Percentiles rank a stretch among this genome's conserved stretches.
Conservation (phyloP, 1,284 basidiomycete genomes). For the Ganoderma sinense region DNA sequence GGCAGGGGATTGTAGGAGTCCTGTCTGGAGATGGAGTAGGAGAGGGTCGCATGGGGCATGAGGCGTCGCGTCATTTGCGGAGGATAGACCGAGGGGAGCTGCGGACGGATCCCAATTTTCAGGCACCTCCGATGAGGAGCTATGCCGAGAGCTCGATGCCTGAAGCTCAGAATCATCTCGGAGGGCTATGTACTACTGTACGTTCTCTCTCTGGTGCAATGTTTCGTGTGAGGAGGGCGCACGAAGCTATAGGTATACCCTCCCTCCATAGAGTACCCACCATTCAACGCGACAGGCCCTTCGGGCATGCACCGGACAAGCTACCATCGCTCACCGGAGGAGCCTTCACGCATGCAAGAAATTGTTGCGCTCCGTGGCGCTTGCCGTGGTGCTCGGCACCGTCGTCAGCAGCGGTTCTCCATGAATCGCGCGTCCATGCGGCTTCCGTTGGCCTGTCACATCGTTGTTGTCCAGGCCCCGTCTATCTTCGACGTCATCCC, state of each 20-base stretch:
- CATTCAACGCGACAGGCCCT: slow-evolving; percentile 5
- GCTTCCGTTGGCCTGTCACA: neutral
- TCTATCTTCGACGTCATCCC: neutral
- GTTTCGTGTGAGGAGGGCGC: slow-evolving; percentile 28
- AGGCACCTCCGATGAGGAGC: neutral
- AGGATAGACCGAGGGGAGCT: slow-evolving; percentile 9
- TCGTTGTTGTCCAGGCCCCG: neutral
- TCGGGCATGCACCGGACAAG: neutral
- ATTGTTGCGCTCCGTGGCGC: neutral
- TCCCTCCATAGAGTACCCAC: slow-evolving; percentile 23
- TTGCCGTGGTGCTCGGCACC: neutral
- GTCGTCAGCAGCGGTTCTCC: neutral
- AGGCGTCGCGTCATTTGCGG: slow-evolving; percentile 4
- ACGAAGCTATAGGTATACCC: slow-evolving; percentile 23
- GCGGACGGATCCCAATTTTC: neutral
- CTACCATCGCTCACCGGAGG: neutral
- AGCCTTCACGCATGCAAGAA: neutral
- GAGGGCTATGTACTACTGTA: neutral
- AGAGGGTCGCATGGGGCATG: slow-evolving; percentile 1
- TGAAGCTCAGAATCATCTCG: neutral
- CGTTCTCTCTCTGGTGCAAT: neutral
- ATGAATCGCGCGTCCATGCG: neutral
- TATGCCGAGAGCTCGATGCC: neutral
- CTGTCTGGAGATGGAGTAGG: neutral
- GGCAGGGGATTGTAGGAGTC: neutral